phyloP scores from a whole-genome alignment of 2,329 filamentous ascomycete species.

The Corynespora cassiicola region DNA sequence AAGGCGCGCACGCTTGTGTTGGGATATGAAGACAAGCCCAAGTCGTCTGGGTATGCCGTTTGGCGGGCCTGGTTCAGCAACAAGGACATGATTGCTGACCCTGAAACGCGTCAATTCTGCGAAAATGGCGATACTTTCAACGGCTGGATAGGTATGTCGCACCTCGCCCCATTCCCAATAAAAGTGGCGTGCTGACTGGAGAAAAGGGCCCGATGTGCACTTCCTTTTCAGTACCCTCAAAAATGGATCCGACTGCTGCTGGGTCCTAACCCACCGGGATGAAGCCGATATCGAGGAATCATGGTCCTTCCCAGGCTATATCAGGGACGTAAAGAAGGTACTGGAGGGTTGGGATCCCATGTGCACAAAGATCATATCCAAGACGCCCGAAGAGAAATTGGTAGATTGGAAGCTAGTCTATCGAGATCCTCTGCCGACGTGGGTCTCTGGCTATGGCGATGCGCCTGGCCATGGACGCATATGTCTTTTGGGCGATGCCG shows the following conservation, averaged over 20 bases:
- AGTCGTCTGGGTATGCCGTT: slow-evolving; percentile 61
- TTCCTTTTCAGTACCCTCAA: slow-evolving; percentile 48
- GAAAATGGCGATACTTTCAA: slow-evolving; percentile 46
- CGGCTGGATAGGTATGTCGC: slow-evolving; percentile 41
- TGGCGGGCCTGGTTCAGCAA: slow-evolving; percentile 56
- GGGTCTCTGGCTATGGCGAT: slow-evolving; percentile 57
- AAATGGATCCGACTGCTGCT: slow-evolving; percentile 43
- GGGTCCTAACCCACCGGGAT: slow-evolving; percentile 44
- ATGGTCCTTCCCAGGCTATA: slow-evolving; percentile 43
- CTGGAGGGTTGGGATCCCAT: slow-evolving; percentile 42
- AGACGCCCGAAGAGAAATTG: slow-evolving; percentile 43
- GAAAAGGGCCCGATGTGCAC: slow-evolving; percentile 43
- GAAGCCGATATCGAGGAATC: slow-evolving; percentile 44
- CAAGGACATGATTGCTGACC: slow-evolving; percentile 47
- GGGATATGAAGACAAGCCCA: slow-evolving; percentile 59
- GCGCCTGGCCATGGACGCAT: slow-evolving; percentile 48
- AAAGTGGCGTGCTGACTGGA: neutral
- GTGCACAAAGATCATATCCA: slow-evolving; percentile 42
- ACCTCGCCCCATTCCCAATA: slow-evolving; percentile 1
- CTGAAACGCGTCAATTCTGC: slow-evolving; percentile 45
- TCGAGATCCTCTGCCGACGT: slow-evolving; percentile 59
- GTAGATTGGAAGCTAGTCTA: slow-evolving; percentile 65
- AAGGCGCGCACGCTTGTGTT: slow-evolving; percentile 59
- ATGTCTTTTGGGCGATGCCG: slow-evolving; percentile 60
- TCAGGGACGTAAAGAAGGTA: slow-evolving; percentile 39